phyloP scores from a whole-genome alignment of 176 grass and related monocot species.

The Aegilops umbellulata region DNA sequence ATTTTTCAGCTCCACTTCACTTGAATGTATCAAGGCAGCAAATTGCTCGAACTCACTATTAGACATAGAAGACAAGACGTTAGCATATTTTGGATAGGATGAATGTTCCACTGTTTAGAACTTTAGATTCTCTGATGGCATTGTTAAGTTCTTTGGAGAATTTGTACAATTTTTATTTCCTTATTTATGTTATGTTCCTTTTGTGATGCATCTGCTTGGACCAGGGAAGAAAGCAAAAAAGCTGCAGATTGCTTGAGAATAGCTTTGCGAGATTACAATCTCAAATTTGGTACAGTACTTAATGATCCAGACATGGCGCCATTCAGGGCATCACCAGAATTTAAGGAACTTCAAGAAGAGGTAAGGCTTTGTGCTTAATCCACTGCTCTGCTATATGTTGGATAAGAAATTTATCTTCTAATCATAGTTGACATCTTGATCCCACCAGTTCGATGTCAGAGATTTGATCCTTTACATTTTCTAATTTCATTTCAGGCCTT shows the following conservation, averaged over 20 bases:
- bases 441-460: background rate
- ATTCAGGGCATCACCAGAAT: slow-evolving; percentile 87
- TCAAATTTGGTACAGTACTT: slow-evolving; percentile 92
- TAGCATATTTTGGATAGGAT: background rate
- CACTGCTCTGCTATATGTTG: slow-evolving; percentile 11
- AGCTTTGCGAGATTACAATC: slow-evolving; percentile 86
- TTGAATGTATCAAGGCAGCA: slow-evolving; percentile 3
- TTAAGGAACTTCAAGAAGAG: slow-evolving; percentile 96
- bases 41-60: background rate
- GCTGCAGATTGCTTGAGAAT: slow-evolving; percentile 75
- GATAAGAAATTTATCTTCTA: background rate
- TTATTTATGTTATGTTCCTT: slow-evolving; percentile 3
- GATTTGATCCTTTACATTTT: slow-evolving; percentile 17
- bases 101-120: background rate
- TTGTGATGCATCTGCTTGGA: slow-evolving; percentile 35
- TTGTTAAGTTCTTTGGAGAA: background rate
- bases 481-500: slow-evolving; percentile 59
- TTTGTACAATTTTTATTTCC: slow-evolving; percentile 7
- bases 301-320: slow-evolving; percentile 89
- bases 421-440: slow-evolving; percentile 20
- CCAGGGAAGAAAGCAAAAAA: slow-evolving; percentile 86
- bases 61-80: slow-evolving; percentile 1
- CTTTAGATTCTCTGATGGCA: slow-evolving; percentile 6
- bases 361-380: slow-evolving; percentile 35
- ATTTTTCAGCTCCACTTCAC: background rate